Evolutionary conservation across 2,329 filamentous ascomycete species (phyloP).

Genomic region (Phialophora macrospora): DNA sequence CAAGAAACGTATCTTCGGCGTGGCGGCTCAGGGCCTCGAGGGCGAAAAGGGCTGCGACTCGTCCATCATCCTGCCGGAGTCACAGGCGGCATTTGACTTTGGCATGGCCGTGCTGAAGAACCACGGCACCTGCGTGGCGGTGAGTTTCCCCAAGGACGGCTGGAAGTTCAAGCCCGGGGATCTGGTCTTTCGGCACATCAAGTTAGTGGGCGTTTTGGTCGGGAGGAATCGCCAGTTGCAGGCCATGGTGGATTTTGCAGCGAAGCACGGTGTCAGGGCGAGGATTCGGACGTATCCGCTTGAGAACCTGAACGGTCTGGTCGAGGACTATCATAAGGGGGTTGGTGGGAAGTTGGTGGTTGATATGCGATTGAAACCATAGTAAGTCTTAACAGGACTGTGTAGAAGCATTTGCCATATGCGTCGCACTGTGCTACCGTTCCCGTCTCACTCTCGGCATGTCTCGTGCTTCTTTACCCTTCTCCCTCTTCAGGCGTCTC

Average conservation of each 20-base stretch:
- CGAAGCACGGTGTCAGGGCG: conserved; percentile 30
- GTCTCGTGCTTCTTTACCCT: conserved; percentile 80
- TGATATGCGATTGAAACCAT: conserved; percentile 41
- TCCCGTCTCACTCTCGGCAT: conserved; percentile 55
- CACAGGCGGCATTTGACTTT: conserved; percentile 55
- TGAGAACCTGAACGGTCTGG: conserved; percentile 38
- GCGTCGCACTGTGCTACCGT: conserved; percentile 21
- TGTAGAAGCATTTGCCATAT: background rate
- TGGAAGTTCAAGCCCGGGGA: conserved; percentile 38
- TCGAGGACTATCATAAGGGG: conserved; percentile 51
- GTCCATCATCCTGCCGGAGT: conserved; percentile 55
- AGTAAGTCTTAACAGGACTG: background rate
- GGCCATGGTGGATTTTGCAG: conserved; percentile 38
- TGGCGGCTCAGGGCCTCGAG: conserved; percentile 29
- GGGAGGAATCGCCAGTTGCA: conserved; percentile 35
- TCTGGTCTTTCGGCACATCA: conserved; percentile 39
- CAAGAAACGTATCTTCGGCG: conserved; percentile 40
- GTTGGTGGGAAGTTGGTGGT: conserved; percentile 54
- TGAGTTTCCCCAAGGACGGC: conserved; percentile 52
- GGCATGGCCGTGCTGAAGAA: conserved; percentile 51
- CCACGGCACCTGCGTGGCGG: conserved; percentile 54
- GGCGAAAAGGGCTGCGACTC: conserved; percentile 54
- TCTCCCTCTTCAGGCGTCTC: conserved; percentile 85
- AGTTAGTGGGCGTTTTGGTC: conserved; percentile 36
- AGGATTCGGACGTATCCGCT: conserved; percentile 35